Base-by-base conservation (phyloP, 2,329 filamentous ascomycete genomes). In the Cladophialophora psammophila region DNA sequence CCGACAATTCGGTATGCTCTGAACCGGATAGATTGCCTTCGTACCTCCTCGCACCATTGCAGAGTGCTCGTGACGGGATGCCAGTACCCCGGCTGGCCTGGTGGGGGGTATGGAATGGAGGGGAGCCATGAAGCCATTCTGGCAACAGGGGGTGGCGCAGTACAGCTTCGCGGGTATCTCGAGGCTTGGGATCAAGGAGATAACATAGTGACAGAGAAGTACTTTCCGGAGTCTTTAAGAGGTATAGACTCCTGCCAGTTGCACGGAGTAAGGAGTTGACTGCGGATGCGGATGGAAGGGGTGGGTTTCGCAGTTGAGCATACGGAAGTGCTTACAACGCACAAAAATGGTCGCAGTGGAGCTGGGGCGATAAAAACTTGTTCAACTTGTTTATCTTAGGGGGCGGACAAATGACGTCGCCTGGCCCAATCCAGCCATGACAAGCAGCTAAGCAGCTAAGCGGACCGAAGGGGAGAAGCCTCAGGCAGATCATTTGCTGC, bases 31-130 rank as follows among this genome's bases (percentile, higher is more conserved):
- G 6, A 8, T 32, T 60, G 26, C 20, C 7, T 50, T 68, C 77
- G 69, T 77, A 89, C 89, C 84, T 93, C 91, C 83, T 93, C 91
- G 75, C 91, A 94, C 86, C 91, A 93, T 76, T 93, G 92, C 53
- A 92, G 75, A 0, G 90, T 92, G 8, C 88, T 88, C 1, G 90
- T 92, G 64, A 90, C 87, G 26, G 89, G 87, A 5, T 84, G 86
- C 90, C 90, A 93, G 76, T 86, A 88, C 20, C 89, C 89, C 42
- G 78, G 73, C 75, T 83, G 80, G 63, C 82, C 75, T 32, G 84
- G 77, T 12, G 85, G 84, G 67, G 81, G 81, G 69, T 85, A 85
- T 1, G 81, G 77, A 67, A 83, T 74, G 12, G 80, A 81, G 45
- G 80, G 81, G 1, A 83, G 74, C 73, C 75, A 78, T 36, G 77